Evolutionary conservation across 176 grass and related monocot genomes (phyloP).

Genomic region (Poa pratensis): DNA sequence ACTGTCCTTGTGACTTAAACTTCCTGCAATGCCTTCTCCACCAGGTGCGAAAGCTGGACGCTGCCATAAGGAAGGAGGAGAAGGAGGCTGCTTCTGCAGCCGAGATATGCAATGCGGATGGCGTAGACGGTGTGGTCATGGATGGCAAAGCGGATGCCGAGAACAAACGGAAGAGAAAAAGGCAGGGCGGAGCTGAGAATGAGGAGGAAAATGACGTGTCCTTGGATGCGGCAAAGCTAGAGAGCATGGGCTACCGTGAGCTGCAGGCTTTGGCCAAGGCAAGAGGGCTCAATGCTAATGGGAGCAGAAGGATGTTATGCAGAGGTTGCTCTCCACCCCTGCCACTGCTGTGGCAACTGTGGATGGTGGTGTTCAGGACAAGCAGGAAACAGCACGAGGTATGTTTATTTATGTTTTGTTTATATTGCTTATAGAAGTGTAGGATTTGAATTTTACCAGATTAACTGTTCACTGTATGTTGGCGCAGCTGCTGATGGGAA

Average conservation of each 20-base stretch:
- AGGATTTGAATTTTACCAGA: conserved; percentile 10
- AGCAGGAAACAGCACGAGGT: conserved; percentile 27
- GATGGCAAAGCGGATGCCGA: conserved; percentile 5
- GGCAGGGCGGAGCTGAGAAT: background rate
- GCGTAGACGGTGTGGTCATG: conserved; percentile 12
- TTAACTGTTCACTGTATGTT: conserved; percentile 2
- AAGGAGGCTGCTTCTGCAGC: conserved; percentile 24
- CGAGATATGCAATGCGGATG: background rate
- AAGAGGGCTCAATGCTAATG: conserved; percentile 55
- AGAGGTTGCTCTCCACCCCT: conserved; percentile 51
- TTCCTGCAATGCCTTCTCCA: background rate
- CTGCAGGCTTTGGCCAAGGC: conserved; percentile 63
- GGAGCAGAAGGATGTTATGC: conserved; percentile 60
- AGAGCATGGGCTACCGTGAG: conserved; percentile 63
- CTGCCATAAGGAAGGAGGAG: conserved; percentile 55
- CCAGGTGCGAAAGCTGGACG: conserved; percentile 64
- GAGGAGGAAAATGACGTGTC: conserved; percentile 13
- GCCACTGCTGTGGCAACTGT: conserved; percentile 12
- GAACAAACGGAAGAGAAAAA: conserved; percentile 43
- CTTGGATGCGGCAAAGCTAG: conserved; percentile 48
- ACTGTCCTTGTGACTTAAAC: background rate
- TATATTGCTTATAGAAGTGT: background rate
- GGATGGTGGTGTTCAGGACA: conserved; percentile 44
- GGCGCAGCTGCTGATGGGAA: background rate
- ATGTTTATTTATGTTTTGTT: conserved; percentile 9